These are phyloP conservation scores for Helicostylum pulchrum DNA, from an alignment of 192 early-diverging fungal genomes.

Conservation along the genomic window DNA sequence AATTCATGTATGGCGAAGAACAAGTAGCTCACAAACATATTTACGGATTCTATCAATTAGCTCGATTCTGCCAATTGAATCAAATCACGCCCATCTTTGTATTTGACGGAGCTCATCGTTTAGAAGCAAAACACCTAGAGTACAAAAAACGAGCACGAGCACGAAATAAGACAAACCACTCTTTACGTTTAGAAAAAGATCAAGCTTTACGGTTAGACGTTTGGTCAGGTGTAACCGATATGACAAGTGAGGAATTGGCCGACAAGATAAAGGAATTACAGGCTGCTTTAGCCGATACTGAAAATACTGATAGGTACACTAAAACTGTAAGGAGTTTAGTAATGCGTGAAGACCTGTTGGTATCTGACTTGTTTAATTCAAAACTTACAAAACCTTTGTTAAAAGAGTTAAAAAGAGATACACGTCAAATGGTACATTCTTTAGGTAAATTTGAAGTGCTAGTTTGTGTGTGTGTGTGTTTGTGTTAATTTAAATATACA, in stretches of 20 bases:
- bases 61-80: constrained; percentile 41
- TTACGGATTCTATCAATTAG: constrained; percentile 57
- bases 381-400: no score
- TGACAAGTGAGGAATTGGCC: neutral
- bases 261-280: constrained; percentile 14
- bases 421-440: no score
- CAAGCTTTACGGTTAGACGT: constrained; percentile 36
- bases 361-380: no score
- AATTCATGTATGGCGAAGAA: constrained; percentile 37
- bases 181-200: constrained; percentile 36
- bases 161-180: constrained; percentile 28
- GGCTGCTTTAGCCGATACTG: neutral
- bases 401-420: neutral
- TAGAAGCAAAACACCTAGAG: constrained; percentile 54
- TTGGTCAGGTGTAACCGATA: neutral
- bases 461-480: neutral
- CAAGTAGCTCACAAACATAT: constrained; percentile 50
- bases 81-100: constrained; percentile 65
- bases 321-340: constrained; percentile 23
- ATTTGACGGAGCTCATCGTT: constrained; percentile 57
- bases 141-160: constrained; percentile 25
- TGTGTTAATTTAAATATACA: neutral
- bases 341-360: no score
- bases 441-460: neutral
- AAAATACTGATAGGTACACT: constrained; percentile 29